Evolutionary conservation across 179 eudicot genomes (phyloP).

Genomic region (Sideroxylon spinosum): DNA sequence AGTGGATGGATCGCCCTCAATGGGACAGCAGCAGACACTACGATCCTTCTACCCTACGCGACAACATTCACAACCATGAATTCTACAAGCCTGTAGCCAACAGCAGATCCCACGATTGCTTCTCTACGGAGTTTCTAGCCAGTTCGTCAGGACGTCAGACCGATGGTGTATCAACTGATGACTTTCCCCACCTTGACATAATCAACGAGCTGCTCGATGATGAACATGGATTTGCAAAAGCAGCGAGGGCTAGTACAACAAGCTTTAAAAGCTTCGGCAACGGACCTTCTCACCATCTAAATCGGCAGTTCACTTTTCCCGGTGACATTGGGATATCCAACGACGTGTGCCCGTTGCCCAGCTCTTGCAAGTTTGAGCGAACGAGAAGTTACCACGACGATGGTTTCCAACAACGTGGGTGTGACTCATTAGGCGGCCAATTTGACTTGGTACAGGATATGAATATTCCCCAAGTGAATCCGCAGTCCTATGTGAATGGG

Average conservation of each 20-base stretch:
- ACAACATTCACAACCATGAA: slow-evolving; percentile 36
- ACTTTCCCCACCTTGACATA: slow-evolving; percentile 89
- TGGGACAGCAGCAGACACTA: slow-evolving; percentile 33
- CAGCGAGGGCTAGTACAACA: slow-evolving; percentile 23
- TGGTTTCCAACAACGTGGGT: slow-evolving; percentile 35
- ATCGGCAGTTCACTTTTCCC: slow-evolving; percentile 51
- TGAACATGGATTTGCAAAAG: slow-evolving; percentile 44
- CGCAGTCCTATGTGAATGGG: slow-evolving; percentile 44
- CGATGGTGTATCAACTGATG: slow-evolving; percentile 53
- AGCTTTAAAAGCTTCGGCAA: slow-evolving; percentile 35
- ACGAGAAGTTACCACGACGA: slow-evolving; percentile 50
- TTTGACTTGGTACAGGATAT: slow-evolving; percentile 44
- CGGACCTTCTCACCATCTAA: slow-evolving; percentile 36
- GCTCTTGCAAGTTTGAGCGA: slow-evolving; percentile 63
- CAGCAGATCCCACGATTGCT: slow-evolving; percentile 34
- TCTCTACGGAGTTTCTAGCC: slow-evolving; percentile 32
- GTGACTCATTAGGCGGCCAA: slow-evolving; percentile 39
- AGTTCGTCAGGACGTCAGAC: slow-evolving; percentile 45
- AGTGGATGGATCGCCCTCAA: slow-evolving; percentile 47
- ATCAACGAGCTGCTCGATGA: slow-evolving; percentile 83
- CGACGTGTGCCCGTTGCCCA: slow-evolving; percentile 40
- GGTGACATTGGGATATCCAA: slow-evolving; percentile 39
- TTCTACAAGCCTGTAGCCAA: slow-evolving; percentile 31
- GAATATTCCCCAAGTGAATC: slow-evolving; percentile 39
- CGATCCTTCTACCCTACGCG: slow-evolving; percentile 34